Evolutionary conservation across 148 eudicot species (phyloP).

Genomic region (Chenopodium quinoa): DNA sequence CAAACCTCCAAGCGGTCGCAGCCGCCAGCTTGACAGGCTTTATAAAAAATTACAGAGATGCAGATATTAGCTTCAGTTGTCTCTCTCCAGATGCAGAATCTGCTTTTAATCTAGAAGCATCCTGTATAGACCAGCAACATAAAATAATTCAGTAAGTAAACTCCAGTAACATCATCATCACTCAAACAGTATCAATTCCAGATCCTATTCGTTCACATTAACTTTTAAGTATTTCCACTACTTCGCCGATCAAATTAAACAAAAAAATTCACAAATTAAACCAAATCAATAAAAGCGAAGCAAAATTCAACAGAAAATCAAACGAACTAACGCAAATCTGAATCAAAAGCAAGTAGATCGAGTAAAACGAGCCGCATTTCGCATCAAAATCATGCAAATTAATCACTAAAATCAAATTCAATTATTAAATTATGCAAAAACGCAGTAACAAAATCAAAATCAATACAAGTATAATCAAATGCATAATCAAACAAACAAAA

Average conservation of each 20-base stretch:
- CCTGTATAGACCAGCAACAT: conserved; percentile 16
- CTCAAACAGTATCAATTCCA: conserved; percentile 1
- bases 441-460: background rate
- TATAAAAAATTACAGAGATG: conserved; percentile 3
- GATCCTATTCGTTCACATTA: background rate
- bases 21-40: conserved; percentile 49
- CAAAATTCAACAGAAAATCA: background rate
- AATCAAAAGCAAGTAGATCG: conserved; percentile 2
- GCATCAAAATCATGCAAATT: background rate
- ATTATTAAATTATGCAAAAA: background rate
- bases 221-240: background rate
- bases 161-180: background rate
- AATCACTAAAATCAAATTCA: background rate
- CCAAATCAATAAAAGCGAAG: background rate
- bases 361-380: background rate
- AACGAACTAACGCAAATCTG: background rate
- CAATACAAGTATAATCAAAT: background rate
- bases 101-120: conserved; percentile 16
- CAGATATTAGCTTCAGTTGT: conserved; percentile 24
- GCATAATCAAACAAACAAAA: background rate
- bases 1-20: conserved; percentile 59
- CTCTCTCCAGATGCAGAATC: conserved; percentile 8
- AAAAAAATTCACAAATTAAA: background rate
- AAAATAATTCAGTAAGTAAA: background rate
- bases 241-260: background rate